Evolutionary conservation across 768 basidiomycete species (phyloP).

Genomic region (Xerocomellus chrysenteron): DNA sequence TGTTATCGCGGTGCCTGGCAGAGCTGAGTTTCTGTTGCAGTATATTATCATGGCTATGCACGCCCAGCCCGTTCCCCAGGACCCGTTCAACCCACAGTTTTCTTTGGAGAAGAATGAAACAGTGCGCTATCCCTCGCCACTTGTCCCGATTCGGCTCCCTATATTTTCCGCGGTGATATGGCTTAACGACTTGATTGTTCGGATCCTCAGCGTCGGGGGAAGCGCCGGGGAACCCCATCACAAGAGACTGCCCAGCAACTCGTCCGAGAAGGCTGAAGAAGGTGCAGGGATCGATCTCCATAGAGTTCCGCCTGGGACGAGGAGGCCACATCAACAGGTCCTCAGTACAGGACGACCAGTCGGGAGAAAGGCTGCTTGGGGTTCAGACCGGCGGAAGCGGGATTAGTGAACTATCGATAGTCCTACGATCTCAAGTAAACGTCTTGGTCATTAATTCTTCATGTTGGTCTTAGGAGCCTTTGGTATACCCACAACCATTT

Average conservation of each 20-base stretch:
- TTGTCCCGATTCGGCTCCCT: slow-evolving; percentile 76
- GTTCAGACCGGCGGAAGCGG: slow-evolving; percentile 44
- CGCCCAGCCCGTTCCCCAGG: slow-evolving; percentile 67
- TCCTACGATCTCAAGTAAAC: slow-evolving; percentile 11
- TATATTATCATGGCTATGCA: slow-evolving; percentile 84
- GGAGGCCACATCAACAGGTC: slow-evolving; percentile 11
- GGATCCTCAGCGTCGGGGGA: slow-evolving; percentile 56
- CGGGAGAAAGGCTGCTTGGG: slow-evolving; percentile 23
- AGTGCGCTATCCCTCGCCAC: slow-evolving; percentile 69
- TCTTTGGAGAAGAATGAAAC: slow-evolving; percentile 36
- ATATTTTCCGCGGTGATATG: slow-evolving; percentile 73
- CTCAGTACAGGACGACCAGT: slow-evolving; percentile 4
- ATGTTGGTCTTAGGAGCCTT: slow-evolving; percentile 6
- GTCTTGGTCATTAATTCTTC: slow-evolving; percentile 10
- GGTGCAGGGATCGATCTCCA: slow-evolving; percentile 42
- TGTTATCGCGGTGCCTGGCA: not conserved
- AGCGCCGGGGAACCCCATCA: slow-evolving; percentile 19
- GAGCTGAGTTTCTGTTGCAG: slow-evolving; percentile 38
- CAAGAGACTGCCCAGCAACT: slow-evolving; percentile 43
- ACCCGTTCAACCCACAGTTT: slow-evolving; percentile 67
- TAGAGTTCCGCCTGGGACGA: slow-evolving; percentile 8
- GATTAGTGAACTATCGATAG: slow-evolving; percentile 35
- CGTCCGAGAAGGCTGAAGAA: slow-evolving; percentile 61
- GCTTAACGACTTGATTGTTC: slow-evolving; percentile 71
- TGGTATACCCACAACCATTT: slow-evolving; percentile 16